A percentile compares a stretch with the other conserved stretches of the same genome.
phyloP scores from a whole-genome alignment of 345 rosid species.

The Acer negundo region DNA sequence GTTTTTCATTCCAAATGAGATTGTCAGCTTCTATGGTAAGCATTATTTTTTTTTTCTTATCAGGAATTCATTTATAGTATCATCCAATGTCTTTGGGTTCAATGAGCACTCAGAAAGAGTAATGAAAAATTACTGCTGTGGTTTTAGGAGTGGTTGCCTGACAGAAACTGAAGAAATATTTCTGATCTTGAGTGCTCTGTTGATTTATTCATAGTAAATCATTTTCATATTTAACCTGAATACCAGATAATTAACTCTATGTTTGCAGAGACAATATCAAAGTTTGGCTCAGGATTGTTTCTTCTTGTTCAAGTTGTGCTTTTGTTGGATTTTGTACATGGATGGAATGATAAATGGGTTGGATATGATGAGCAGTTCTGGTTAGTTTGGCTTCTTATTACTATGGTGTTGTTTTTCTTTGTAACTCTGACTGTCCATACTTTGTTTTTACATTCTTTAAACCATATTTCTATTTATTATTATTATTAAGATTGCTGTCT shows the following conservation, averaged over 20 bases:
- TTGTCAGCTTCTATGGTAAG: conserved; percentile 87
- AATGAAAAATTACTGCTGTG: neutral
- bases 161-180: neutral
- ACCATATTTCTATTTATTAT: conserved; percentile 1
- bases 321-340: conserved; percentile 96
- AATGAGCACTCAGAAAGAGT: neutral
- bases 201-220: neutral
- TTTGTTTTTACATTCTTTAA: conserved; percentile 9
- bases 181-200: neutral
- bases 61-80: neutral
- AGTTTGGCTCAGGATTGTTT: conserved; percentile 95
- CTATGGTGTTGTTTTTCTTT: neutral
- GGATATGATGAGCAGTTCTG: conserved; percentile 97
- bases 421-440: neutral
- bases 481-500: conserved; percentile 7
- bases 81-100: neutral
- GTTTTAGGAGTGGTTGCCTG: neutral
- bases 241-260: conserved; percentile 6
- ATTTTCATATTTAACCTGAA: neutral
- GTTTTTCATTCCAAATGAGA: conserved; percentile 95
- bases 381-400: conserved; percentile 45
- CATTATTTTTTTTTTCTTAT: neutral
- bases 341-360: conserved; percentile 99
- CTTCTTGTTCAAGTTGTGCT: conserved; percentile 99
- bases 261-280: conserved; percentile 75